Percentiles rank a stretch among this genome's conserved stretches.
phyloP scores from a whole-genome alignment of 225 moss, liverwort and hornwort genomes.

The Ulota crispa region DNA sequence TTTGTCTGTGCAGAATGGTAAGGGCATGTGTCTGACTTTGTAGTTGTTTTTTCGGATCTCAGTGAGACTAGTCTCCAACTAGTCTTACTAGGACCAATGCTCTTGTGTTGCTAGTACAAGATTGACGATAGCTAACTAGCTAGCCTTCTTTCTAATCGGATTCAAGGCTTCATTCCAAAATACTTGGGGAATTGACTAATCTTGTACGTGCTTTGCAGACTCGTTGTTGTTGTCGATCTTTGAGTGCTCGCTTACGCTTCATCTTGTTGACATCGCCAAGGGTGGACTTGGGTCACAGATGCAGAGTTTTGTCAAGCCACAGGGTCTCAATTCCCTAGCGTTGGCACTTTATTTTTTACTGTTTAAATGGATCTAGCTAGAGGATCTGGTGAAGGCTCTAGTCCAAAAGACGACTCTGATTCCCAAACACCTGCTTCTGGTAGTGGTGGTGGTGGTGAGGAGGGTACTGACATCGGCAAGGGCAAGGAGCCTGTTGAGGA shows the following conservation, averaged over 20 bases:
- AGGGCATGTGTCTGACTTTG: slow-evolving; percentile 19
- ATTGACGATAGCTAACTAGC: neutral
- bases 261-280: neutral
- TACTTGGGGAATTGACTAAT: neutral
- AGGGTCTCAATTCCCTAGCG: neutral
- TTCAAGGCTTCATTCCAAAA: neutral
- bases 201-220: neutral
- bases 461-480: neutral
- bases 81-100: neutral
- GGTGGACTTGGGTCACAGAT: slow-evolving; percentile 5
- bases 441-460: neutral
- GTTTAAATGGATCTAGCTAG: slow-evolving; percentile 16
- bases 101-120: neutral
- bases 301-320: neutral
- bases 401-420: slow-evolving; percentile 5
- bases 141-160: neutral
- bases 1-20: neutral
- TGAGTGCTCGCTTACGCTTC: neutral
- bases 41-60: neutral
- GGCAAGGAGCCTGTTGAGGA: neutral
- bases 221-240: neutral
- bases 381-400: slow-evolving; percentile 14
- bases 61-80: slow-evolving; percentile 12
- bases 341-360: neutral
- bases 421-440: neutral